Evolutionary conservation across 345 rosid species (phyloP).

Genomic region (Pseudoturritis turrita): DNA sequence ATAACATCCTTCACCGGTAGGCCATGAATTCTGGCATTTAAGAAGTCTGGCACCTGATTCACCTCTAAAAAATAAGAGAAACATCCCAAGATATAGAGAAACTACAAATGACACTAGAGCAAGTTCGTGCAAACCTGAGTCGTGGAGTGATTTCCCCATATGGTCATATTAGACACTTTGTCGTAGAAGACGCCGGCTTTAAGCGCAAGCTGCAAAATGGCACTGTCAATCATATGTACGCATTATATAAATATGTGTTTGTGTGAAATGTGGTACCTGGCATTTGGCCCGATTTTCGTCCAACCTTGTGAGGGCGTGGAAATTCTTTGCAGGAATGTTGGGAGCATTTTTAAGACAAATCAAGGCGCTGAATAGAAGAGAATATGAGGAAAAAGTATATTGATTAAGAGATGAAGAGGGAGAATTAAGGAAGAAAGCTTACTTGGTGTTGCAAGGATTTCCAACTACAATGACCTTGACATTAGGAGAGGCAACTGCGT

Average conservation of each 20-base stretch:
- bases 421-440: conserved; percentile 25
- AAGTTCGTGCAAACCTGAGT: conserved; percentile 61
- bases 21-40: conserved; percentile 83
- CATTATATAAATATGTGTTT: not conserved
- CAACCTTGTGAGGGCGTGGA: conserved; percentile 90
- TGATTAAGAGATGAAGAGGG: not conserved
- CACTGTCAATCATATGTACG: not conserved
- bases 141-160: conserved; percentile 99
- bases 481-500: conserved; percentile 78
- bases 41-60: conserved; percentile 89
- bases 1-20: conserved; percentile 87
- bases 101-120: not conserved
- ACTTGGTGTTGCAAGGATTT: conserved; percentile 99
- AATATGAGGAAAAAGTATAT: not conserved
- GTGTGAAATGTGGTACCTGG: conserved; percentile 52
- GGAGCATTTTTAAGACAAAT: conserved; percentile 98
- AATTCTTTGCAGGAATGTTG: conserved; percentile 87
- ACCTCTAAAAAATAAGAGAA: conserved; percentile 8
- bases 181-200: conserved; percentile 97
- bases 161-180: conserved; percentile 89
- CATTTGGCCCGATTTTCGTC: conserved; percentile 99
- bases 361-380: conserved; percentile 56
- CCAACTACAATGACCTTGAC: conserved; percentile 97
- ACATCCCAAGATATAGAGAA: not conserved
- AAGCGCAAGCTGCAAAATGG: conserved; percentile 69